Conservation (phyloP, 805 yeast species). For the Gaillardinia entomophila region DNA sequence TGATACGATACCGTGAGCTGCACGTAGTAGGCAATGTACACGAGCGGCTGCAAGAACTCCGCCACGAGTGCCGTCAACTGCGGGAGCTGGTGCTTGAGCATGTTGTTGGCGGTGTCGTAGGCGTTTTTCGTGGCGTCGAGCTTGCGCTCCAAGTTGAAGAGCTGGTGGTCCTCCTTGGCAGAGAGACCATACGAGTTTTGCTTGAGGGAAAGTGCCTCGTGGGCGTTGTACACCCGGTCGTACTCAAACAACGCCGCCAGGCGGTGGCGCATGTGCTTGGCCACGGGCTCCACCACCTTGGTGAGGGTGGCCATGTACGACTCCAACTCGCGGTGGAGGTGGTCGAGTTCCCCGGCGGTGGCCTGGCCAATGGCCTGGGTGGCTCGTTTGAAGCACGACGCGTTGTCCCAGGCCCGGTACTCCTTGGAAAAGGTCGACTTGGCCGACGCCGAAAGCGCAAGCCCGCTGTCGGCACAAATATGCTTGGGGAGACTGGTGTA, state of each 20-base stretch:
- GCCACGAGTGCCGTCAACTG: slow-evolving; percentile 28
- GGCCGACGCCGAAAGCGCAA: too few species aligned
- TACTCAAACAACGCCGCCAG: slow-evolving; percentile 28
- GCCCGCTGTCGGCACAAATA: too few species aligned
- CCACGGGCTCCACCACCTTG: too few species aligned
- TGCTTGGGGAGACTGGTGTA: slow-evolving; percentile 9
- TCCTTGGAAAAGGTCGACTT: neutral
- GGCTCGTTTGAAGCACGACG: too few species aligned
- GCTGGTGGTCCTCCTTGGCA: slow-evolving; percentile 21
- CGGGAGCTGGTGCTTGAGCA: slow-evolving; percentile 45
- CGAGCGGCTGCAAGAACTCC: slow-evolving; percentile 24
- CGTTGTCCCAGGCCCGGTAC: neutral
- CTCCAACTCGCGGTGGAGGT: slow-evolving; percentile 5
- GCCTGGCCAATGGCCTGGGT: too few species aligned
- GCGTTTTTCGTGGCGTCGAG: slow-evolving; percentile 12
- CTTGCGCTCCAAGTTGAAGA: slow-evolving; percentile 19
- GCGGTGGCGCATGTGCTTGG: slow-evolving; percentile 1
- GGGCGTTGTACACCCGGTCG: slow-evolving; percentile 25
- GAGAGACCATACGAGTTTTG: slow-evolving; percentile 29
- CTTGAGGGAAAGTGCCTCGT: slow-evolving; percentile 23
- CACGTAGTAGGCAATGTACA: slow-evolving; percentile 29
- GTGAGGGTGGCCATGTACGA: too few species aligned
- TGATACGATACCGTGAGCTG: slow-evolving; percentile 32
- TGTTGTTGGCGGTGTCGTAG: slow-evolving; percentile 31
- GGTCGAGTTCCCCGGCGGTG: slow-evolving; percentile 1